Base-by-base conservation (phyloP, 352 stramenopile species). In the Phytopythium mirpurense region DNA sequence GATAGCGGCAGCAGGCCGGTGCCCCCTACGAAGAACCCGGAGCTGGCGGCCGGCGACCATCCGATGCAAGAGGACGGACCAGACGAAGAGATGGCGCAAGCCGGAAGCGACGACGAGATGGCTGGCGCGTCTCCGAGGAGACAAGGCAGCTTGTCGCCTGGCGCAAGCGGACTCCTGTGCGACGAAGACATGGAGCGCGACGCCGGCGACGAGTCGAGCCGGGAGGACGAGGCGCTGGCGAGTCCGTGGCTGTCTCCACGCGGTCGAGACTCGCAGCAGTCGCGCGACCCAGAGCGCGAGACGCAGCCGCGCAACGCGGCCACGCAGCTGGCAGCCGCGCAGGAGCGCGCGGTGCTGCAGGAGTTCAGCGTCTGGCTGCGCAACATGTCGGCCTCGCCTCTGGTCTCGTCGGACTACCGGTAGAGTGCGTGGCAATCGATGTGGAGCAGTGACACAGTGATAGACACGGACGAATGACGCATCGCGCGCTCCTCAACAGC, bases 301-400 rank as follows among this genome's bases (percentile, higher is more conserved):
- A 48, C 40, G 47, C 21, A 48, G 56, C n/a, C 34, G 32, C 59
- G 40, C 49, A 16, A 38, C 50, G 41, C 51, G 27, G 5, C 41
- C n/a, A 21, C 48, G n/a, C 50, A 42, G 47, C 50, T 76, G 11
- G 64, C 59, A 44, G 69, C 60, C 14, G 62, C 80, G 45, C 83
- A 93, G 62, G 83, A 93, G 56, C 77, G 79, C 27, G 83, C 76
- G 0, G 80, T 93, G 42, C 70, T 93, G 21, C 79, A 93, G 52
- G 83, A 93, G 51, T 75, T 90, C 47, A 89, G 72, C 49, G 78
- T 87, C 12, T 90, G 79, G 79, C 68, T 93, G 37, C 69, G 76
- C 18, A 86, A 85, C 58, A 54, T 87, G 36, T 65, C 65, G 50
- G 49, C 62, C 9, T 11, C 58, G 29, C 29, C 41, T 8, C 7